Conservation (phyloP, 371 early-diverging fungal genomes). For the Thermomucor indicae-seudaticae region DNA sequence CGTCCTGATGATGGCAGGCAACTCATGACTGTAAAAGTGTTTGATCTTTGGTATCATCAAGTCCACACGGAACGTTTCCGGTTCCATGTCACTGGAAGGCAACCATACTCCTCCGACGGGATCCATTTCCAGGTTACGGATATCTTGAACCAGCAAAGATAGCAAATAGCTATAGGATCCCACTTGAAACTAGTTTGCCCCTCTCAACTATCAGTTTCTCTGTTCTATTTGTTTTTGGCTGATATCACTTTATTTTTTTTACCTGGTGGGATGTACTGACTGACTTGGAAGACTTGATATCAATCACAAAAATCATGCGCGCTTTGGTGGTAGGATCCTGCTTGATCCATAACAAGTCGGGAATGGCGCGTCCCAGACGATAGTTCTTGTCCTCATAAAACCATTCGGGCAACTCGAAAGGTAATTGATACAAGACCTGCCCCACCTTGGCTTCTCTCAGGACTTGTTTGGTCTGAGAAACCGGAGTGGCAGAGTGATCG, state of each 20-base stretch:
- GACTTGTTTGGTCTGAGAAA: slow-evolving; percentile 20
- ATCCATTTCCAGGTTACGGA: slow-evolving; percentile 39
- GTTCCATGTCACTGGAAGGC: slow-evolving; percentile 22
- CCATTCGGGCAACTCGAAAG: slow-evolving; percentile 26
- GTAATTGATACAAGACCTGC: slow-evolving; percentile 42
- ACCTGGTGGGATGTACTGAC: slow-evolving; percentile 46
- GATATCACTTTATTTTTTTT: neutral
- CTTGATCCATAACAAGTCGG: slow-evolving; percentile 45
- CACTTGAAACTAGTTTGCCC: slow-evolving; percentile 44
- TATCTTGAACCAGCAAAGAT: slow-evolving; percentile 30
- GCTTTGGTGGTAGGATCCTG: slow-evolving; percentile 23
- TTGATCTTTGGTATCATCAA: slow-evolving; percentile 39
- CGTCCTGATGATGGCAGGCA: slow-evolving; percentile 26
- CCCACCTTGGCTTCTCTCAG: slow-evolving; percentile 29
- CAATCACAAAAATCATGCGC: slow-evolving; percentile 39
- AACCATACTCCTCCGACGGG: slow-evolving; percentile 44
- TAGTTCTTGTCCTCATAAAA: slow-evolving; percentile 36
- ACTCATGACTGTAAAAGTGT: slow-evolving; percentile 29
- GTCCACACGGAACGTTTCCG: slow-evolving; percentile 37
- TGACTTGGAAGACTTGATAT: slow-evolving; percentile 45
- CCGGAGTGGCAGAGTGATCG: slow-evolving; percentile 30
- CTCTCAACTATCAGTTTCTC: neutral
- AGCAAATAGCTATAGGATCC: slow-evolving; percentile 46
- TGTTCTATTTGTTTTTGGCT: no score
- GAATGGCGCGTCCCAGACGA: slow-evolving; percentile 36